phyloP scores from a whole-genome alignment of 352 stramenopile species.

The Plasmopara viticola region DNA sequence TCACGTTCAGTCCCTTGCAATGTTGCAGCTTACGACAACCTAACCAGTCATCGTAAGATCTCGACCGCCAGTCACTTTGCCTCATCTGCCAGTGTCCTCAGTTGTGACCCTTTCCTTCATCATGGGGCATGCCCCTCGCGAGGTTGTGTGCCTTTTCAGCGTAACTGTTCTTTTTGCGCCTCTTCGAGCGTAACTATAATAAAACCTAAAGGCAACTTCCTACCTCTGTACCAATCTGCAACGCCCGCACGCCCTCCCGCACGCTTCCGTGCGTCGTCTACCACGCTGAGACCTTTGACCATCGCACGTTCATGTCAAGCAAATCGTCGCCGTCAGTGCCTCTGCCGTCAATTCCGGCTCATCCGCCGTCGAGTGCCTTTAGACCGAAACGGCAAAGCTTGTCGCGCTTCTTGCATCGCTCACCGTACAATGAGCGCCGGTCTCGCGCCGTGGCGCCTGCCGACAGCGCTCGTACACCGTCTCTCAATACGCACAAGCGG shows the following conservation, averaged over 20 bases:
- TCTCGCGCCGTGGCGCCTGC: conserved; percentile 55
- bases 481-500: conserved; percentile 14
- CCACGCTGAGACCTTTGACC: conserved; percentile 9
- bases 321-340: conserved; percentile 22
- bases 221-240: conserved; percentile 5
- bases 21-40: too few relatives aligned
- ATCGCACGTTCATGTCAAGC: conserved; percentile 19
- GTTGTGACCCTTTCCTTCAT: background rate
- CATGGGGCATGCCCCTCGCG: conserved; percentile 1
- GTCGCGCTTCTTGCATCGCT: conserved; percentile 51
- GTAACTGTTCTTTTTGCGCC: conserved; percentile 13
- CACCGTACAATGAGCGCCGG: conserved; percentile 52
- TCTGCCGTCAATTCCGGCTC: conserved; percentile 14
- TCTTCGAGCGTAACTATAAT: conserved; percentile 6
- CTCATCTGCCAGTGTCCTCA: background rate
- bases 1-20: too few relatives aligned
- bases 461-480: conserved; percentile 21
- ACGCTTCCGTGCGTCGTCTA: background rate
- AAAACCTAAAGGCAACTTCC: background rate
- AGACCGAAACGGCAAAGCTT: conserved; percentile 57
- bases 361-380: conserved; percentile 24
- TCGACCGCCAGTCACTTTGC: background rate
- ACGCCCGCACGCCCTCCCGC: background rate
- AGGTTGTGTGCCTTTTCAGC: conserved; percentile 8
- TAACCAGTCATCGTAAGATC: too few relatives aligned